Evolutionary conservation across 805 yeast genomes (phyloP).

Genomic region (Candida manassasensis): DNA sequence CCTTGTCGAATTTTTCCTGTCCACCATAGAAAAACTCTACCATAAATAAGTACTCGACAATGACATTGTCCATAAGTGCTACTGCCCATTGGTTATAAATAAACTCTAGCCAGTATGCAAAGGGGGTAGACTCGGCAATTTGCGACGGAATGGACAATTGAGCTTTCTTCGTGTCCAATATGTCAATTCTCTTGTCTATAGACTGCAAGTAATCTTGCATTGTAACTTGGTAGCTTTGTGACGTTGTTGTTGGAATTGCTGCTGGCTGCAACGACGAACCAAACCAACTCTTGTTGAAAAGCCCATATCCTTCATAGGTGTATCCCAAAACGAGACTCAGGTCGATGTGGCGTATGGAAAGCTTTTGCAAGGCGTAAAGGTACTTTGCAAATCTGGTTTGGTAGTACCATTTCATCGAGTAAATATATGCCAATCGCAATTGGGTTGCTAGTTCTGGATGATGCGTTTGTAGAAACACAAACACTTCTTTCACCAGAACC

Average conservation of each 20-base stretch:
- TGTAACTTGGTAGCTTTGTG: conserved; percentile 9
- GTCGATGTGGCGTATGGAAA: conserved; percentile 54
- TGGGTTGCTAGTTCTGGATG: conserved; percentile 65
- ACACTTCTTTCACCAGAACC: conserved; percentile 58
- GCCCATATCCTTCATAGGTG: conserved; percentile 8
- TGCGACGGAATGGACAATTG: conserved; percentile 73
- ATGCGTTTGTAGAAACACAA: conserved; percentile 48
- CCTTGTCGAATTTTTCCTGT: conserved; percentile 28
- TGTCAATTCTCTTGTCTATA: conserved; percentile 55
- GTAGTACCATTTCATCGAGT: conserved; percentile 94
- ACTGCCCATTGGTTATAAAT: conserved; percentile 68
- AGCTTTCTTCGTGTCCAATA: conserved; percentile 33
- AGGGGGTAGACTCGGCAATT: conserved; percentile 74
- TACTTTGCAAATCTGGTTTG: conserved; percentile 72
- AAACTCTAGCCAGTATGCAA: conserved; percentile 64
- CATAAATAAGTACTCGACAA: conserved; percentile 71
- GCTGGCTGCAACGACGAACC: conserved; percentile 9
- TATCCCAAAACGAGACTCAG: conserved; percentile 51
- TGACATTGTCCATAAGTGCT: conserved; percentile 70
- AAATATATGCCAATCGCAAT: conserved; percentile 72
- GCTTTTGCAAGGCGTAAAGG: conserved; percentile 61
- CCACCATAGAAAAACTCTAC: conserved; percentile 62
- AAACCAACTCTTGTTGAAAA: conserved; percentile 22
- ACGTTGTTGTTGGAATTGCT: not conserved
- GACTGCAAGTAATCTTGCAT: conserved; percentile 50